Evolutionary conservation across 1,284 basidiomycete genomes (phyloP).

Genomic region (Puccinia triticina): DNA sequence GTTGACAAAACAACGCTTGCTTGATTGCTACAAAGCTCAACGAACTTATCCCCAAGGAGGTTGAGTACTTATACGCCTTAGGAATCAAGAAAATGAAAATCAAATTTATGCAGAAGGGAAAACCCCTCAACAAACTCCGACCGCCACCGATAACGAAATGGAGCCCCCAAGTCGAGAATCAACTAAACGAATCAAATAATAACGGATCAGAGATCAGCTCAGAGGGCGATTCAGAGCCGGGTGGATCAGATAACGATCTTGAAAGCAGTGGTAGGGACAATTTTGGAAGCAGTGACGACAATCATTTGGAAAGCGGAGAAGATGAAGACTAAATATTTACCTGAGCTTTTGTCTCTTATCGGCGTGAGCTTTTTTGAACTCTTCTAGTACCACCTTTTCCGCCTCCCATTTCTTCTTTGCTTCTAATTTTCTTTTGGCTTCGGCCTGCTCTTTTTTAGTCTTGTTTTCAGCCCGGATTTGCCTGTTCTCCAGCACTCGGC

Average conservation of each 20-base stretch:
- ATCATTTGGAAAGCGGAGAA: neutral
- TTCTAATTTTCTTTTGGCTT: neutral
- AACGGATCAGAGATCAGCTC: neutral
- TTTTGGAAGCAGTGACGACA: neutral
- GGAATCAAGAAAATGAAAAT: neutral
- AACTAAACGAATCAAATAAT: neutral
- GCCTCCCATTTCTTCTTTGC: neutral
- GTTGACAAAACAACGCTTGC: neutral
- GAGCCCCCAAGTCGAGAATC: neutral
- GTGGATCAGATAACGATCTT: neutral
- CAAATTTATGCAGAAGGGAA: neutral
- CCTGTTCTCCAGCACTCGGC: neutral
- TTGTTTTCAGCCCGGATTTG: no score
- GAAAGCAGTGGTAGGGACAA: no score
- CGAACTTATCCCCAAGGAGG: neutral
- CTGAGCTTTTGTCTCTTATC: neutral
- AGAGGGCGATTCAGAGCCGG: neutral
- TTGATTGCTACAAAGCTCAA: neutral
- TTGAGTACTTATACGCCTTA: neutral
- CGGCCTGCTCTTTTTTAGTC: neutral
- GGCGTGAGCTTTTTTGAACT: neutral
- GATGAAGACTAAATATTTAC: neutral
- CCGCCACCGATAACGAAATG: neutral
- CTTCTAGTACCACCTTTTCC: neutral
- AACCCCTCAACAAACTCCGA: neutral